These are phyloP conservation scores for Elongisporangium undulatum DNA, from an alignment of 352 stramenopile species.

Conservation along the genomic window DNA sequence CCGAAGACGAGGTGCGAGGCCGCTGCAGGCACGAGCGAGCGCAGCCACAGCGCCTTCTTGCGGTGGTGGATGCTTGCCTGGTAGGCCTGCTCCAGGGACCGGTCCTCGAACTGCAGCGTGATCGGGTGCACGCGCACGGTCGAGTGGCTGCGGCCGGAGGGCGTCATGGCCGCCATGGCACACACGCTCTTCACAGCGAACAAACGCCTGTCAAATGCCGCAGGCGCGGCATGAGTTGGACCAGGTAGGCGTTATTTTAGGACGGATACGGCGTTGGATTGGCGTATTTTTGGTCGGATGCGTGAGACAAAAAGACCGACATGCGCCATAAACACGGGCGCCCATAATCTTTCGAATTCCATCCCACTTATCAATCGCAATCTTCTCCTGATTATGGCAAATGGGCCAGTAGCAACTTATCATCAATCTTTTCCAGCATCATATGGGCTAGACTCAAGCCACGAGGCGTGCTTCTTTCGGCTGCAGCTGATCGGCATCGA, in stretches of 20 bases:
- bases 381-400: too few species aligned
- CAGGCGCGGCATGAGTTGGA: not conserved
- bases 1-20: slow-evolving; percentile 75
- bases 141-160: slow-evolving; percentile 39
- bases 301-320: not conserved
- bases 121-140: slow-evolving; percentile 81
- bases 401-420: too few species aligned
- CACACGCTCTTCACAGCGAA: slow-evolving; percentile 1
- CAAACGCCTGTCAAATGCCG: not conserved
- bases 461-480: too few species aligned
- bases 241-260: not conserved
- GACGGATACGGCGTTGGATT: not conserved
- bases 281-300: not conserved
- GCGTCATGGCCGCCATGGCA: not conserved
- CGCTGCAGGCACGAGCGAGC: slow-evolving; percentile 67
- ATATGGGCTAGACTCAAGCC: too few species aligned
- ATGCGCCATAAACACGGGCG: not conserved
- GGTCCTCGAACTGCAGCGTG: slow-evolving; percentile 75
- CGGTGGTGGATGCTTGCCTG: slow-evolving; percentile 56
- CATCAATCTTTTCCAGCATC: too few species aligned
- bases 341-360: too few species aligned
- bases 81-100: slow-evolving; percentile 57
- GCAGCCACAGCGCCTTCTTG: slow-evolving; percentile 83
- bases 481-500: too few species aligned
- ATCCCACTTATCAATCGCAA: too few species aligned